phyloP scores from a whole-genome alignment of 805 yeast genomes.

The Ogataea polymorpha region DNA sequence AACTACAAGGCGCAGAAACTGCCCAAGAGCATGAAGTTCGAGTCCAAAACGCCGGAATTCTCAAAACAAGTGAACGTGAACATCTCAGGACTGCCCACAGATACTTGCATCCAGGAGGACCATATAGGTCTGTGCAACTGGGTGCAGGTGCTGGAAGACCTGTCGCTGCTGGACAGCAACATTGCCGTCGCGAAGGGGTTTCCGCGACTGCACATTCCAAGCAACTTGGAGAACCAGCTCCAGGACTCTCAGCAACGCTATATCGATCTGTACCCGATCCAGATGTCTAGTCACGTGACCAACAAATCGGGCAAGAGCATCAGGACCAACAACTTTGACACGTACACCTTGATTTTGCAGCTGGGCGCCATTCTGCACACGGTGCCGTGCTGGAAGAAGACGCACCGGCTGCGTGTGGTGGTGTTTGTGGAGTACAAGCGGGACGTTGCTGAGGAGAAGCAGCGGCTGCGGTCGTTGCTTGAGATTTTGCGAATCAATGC shows the following conservation, averaged over 20 bases:
- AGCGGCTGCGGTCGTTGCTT: slow-evolving; percentile 59
- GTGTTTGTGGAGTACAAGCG: slow-evolving; percentile 79
- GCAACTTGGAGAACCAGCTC: slow-evolving; percentile 31
- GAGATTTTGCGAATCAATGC: slow-evolving; percentile 84
- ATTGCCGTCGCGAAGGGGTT: slow-evolving; percentile 95
- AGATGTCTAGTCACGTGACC: slow-evolving; percentile 83
- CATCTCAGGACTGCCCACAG: slow-evolving; percentile 47
- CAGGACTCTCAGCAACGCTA: slow-evolving; percentile 40
- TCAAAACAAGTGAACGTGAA: slow-evolving; percentile 24
- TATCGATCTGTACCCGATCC: slow-evolving; percentile 94
- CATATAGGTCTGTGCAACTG: slow-evolving; percentile 74
- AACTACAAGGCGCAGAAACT: slow-evolving; percentile 18
- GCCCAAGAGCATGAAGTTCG: slow-evolving; percentile 23
- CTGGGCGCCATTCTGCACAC: slow-evolving; percentile 90
- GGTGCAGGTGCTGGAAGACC: slow-evolving; percentile 90
- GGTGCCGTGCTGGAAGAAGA: slow-evolving; percentile 87
- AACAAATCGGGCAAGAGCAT: slow-evolving; percentile 59
- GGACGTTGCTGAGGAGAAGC: slow-evolving; percentile 69
- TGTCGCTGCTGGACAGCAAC: slow-evolving; percentile 82
- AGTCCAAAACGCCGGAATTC: slow-evolving; percentile 23
- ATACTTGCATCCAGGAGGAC: slow-evolving; percentile 65
- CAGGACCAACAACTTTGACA: slow-evolving; percentile 87
- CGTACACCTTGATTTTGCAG: slow-evolving; percentile 90
- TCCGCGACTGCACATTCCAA: slow-evolving; percentile 62
- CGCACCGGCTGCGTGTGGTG: slow-evolving; percentile 73